Evolutionary conservation across 1,284 basidiomycete genomes (phyloP), one percentile per base, ranked within the genome.

Genomic region (Cutaneotrichosporon spelunceum): DNA sequence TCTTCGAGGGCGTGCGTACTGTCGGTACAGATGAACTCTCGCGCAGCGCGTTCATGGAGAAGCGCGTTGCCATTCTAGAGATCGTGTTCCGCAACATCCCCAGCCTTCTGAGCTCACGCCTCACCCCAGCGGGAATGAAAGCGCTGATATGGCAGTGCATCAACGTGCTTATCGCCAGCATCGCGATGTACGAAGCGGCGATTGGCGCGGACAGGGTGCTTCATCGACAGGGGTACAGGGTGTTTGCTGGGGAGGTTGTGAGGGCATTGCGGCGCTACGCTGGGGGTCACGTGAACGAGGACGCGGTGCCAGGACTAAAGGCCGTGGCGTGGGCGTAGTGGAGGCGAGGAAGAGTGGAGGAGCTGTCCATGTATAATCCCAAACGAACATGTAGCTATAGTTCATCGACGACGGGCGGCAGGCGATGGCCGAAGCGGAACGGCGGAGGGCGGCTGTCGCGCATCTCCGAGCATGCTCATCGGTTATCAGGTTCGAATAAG

Each of bases 71-170:
- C 3, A 64, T 72, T 13, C 59, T 75, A 0, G 39, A 56, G 50
- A 49, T 21, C 14, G 47, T 74, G 26, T 73, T 72, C 47, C 30
- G 27, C n/a, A 69, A 70, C 27, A 57, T 71, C 4, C 66, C 69
- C 2, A 47, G 60, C 4, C 54, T 74, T 16, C 57, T 76, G n/a
- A 26, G 59, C 3, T 68, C 66, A 7, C 49, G 49, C 27, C 57
- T 42, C 30, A 72, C 70, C 4, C 53, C 69, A 1, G 53, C 66
- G 23, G 63, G 58, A 6, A 63, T 56, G 21, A 79, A 79, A 63
- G 56, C 72, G 27, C 72, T 76, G 50, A 56, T 74, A 19, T 79
- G 77, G 61, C 69, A 71, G 3, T 74, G 73, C 63, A 61, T 76
- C 50, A 79, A 78, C 61, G 39, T 53, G 24, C 52, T 62, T 19